Evolutionary conservation across 208 protist species (phyloP), one percentile per base, ranked within the genome.

Genomic region (Herpetomonas muscarum): DNA sequence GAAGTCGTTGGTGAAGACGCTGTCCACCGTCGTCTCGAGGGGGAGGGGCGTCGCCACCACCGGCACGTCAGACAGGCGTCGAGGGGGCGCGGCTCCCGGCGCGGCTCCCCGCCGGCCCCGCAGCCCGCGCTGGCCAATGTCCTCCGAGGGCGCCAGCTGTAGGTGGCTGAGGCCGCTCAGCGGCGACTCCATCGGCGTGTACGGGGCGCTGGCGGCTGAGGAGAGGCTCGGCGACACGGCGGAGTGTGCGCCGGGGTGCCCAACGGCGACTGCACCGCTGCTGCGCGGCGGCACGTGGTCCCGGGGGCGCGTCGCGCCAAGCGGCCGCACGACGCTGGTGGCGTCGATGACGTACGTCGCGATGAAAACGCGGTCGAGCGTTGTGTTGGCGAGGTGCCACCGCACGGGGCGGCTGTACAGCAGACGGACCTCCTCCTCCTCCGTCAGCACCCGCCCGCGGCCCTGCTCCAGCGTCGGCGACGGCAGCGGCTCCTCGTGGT

Each of bases 321-420:
- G 47, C 22, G 47, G 4, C 47, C 13, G 10, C 9, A 53, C n/a
- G 29, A 5, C 31, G 29, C 47, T 53, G 28, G 12, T 6, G 47
- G 13, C n/a, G 29, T 53, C 47, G 21, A 53, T 12, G 4, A 7
- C 21, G 29, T 37, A 29, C 28, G 42, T 54, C 17, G 74, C 67
- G 9, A 39, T 53, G 52, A 79, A 74, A 19, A 60, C 34, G 36
- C 55, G 48, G 1, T 55, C 30, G 26, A 60, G 29, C 4, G 74
- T 68, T 25, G 71, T 64, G 47, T 76, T 81, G 42, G 68, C 69
- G 37, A 81, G 70, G 25, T 68, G 61, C 74, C 74, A 81, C 15
- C 66, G 73, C 10, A 52, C 48, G 24, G 64, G 64, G 30, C 25
- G 49, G 30, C 30, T 5, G 3, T 15, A 22, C 39, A 46, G 26